Percentiles rank a stretch among this genome's conserved stretches.
Conservation (phyloP, 176 grass and related monocot species). For the Lolium rigidum region DNA sequence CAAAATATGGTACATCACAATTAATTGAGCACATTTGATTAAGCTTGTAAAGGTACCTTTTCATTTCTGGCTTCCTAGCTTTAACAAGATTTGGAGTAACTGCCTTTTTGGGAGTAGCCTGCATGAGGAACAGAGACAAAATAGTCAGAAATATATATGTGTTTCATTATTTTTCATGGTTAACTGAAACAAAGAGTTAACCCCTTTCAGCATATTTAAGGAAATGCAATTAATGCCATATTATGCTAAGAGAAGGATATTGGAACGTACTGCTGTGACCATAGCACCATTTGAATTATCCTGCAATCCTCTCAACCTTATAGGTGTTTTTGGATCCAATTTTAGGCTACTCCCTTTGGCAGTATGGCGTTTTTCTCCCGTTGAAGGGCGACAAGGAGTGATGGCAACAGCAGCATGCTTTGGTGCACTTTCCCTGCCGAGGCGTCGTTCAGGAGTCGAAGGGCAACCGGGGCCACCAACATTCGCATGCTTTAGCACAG, state of each 20-base stretch:
- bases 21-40: constrained; percentile 19
- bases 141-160: not conserved
- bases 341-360: constrained; percentile 30
- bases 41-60: constrained; percentile 53
- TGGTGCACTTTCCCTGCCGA: constrained; percentile 38
- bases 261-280: constrained; percentile 42
- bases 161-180: constrained; percentile 18
- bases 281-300: constrained; percentile 33
- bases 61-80: constrained; percentile 52
- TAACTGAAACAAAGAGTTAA: constrained; percentile 13
- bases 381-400: constrained; percentile 37
- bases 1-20: constrained; percentile 39
- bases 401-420: constrained; percentile 36
- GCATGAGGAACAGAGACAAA: constrained; percentile 44
- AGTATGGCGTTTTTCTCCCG: constrained; percentile 44
- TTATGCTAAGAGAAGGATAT: constrained; percentile 21
- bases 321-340: constrained; percentile 37
- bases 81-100: constrained; percentile 51
- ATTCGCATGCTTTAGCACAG: constrained; percentile 38
- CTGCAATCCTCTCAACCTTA: constrained; percentile 27
- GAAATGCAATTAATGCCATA: constrained; percentile 14
- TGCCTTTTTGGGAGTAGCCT: constrained; percentile 69
- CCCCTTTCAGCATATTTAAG: constrained; percentile 24
- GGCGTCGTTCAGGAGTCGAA: constrained; percentile 36
- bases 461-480: constrained; percentile 4